A percentile compares a stretch with the other conserved stretches of the same genome.
Evolutionary conservation across 371 early-diverging fungal species (phyloP).

Genomic region (Fennellomyces sp.): DNA sequence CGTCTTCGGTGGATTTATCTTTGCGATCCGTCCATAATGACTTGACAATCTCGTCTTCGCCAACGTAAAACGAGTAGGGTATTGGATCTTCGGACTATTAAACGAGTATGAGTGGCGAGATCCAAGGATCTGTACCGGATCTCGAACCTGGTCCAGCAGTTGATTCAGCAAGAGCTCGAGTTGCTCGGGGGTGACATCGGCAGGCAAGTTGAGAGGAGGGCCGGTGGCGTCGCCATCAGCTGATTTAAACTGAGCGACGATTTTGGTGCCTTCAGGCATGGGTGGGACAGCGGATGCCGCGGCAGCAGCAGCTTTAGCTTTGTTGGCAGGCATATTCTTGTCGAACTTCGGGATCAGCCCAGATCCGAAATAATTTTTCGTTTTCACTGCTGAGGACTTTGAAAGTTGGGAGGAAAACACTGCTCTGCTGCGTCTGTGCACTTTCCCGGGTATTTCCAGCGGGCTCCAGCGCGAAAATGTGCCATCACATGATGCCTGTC

Average conservation of each 20-base stretch:
- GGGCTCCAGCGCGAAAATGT: too few species aligned
- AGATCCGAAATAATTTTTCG: background rate
- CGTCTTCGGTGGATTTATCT: conserved; percentile 82
- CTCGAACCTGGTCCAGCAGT: conserved; percentile 77
- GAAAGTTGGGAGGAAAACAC: background rate
- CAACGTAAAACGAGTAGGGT: conserved; percentile 91
- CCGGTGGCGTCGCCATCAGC: conserved; percentile 83
- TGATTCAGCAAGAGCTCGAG: conserved; percentile 88
- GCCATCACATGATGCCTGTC: too few species aligned
- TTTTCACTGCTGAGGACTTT: background rate
- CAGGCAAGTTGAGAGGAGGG: conserved; percentile 87
- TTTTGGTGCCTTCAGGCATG: conserved; percentile 54
- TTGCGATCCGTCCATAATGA: conserved; percentile 76
- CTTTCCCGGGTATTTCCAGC: background rate
- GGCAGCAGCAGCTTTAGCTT: background rate
- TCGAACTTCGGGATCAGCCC: too few species aligned
- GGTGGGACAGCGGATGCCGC: conserved; percentile 13
- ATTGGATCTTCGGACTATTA: conserved; percentile 75
- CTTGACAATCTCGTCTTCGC: conserved; percentile 77
- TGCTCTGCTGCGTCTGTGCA: too few species aligned
- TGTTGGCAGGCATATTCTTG: background rate
- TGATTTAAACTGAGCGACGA: conserved; percentile 82
- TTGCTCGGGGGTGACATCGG: conserved; percentile 83
- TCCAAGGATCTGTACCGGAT: background rate
- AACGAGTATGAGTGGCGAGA: background rate